Evolutionary conservation across 129 eudicot species (phyloP).

Genomic region (Artemisia argyi): DNA sequence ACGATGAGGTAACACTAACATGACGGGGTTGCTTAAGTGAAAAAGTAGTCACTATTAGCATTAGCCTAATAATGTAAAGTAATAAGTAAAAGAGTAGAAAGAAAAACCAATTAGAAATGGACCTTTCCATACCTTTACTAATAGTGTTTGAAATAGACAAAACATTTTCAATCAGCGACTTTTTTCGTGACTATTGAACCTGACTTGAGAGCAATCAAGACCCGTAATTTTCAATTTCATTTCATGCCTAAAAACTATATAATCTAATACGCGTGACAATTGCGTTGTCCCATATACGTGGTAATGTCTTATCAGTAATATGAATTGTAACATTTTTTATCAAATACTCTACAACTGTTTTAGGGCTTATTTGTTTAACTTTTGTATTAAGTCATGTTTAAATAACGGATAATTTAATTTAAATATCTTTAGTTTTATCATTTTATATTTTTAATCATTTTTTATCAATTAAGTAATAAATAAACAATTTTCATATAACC

Average conservation of each 20-base stretch:
- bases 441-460: too few relatives aligned
- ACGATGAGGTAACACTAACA: too few relatives aligned
- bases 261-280: conserved; percentile 16
- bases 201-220: conserved; percentile 16
- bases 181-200: conserved; percentile 20
- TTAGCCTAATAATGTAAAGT: background rate
- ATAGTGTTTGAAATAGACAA: conserved; percentile 30
- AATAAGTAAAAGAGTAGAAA: conserved; percentile 12
- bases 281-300: background rate
- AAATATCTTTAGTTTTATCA: too few relatives aligned
- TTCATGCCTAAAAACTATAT: conserved; percentile 2
- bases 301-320: conserved; percentile 2
- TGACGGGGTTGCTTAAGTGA: too few relatives aligned
- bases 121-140: conserved; percentile 36
- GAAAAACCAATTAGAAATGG: conserved; percentile 17
- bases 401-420: too few relatives aligned
- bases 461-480: too few relatives aligned
- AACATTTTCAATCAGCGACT: conserved; percentile 30
- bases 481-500: too few relatives aligned
- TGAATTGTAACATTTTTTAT: background rate
- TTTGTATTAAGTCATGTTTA: too few relatives aligned
- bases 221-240: conserved; percentile 15
- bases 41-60: too few relatives aligned
- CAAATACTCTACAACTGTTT: too few relatives aligned
- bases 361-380: too few relatives aligned